These are phyloP conservation scores for Singerocomus inundabilis DNA, from an alignment of 1,284 basidiomycete species.

Conservation along the genomic window DNA sequence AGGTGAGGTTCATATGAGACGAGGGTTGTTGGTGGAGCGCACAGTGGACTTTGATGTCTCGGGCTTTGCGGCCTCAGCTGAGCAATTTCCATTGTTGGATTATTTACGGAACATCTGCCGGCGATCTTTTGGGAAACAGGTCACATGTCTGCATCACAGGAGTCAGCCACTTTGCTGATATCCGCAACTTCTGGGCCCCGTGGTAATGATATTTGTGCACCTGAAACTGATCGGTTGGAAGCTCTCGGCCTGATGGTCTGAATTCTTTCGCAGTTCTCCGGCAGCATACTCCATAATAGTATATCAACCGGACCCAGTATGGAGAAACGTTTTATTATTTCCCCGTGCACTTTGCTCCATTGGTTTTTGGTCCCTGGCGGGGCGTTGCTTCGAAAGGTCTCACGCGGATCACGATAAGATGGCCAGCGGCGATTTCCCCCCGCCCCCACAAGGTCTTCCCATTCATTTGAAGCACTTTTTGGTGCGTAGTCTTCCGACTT, in stretches of 20 bases:
- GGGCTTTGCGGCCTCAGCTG: not conserved
- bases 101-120: not conserved
- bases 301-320: not conserved
- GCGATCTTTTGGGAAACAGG: not conserved
- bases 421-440: not conserved
- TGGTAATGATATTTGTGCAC: no score
- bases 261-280: not conserved
- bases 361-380: no score
- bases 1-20: not conserved
- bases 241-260: no score
- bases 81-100: not conserved
- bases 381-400: no score
- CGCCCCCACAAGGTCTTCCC: not conserved
- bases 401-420: conserved; percentile 1
- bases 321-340: not conserved
- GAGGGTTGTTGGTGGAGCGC: not conserved
- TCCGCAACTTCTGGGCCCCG: no score
- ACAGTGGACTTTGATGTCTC: not conserved
- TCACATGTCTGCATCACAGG: not conserved
- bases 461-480: not conserved
- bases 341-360: not conserved
- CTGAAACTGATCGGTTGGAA: no score
- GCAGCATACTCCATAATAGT: not conserved
- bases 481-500: conserved; percentile 2
- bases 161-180: no score